Conservation (phyloP, 163 green algal species). For the Chlorella variabilis region DNA sequence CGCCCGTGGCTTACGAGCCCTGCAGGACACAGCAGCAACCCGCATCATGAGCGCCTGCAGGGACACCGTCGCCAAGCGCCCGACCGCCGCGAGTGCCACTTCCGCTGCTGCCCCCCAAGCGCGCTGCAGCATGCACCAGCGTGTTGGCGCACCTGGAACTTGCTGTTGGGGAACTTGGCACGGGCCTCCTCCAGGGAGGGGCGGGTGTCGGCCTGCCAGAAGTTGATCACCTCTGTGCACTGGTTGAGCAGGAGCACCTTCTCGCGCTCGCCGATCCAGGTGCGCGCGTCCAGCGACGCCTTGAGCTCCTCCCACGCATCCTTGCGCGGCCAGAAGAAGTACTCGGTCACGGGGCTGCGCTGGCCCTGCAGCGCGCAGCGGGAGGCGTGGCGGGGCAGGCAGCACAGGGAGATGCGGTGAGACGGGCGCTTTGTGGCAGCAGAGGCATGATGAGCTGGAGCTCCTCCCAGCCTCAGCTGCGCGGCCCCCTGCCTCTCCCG, state of each 20-base stretch:
- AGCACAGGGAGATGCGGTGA: not conserved
- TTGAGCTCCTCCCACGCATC: constrained; percentile 96
- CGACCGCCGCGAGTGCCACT: no score
- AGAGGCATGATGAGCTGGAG: no score
- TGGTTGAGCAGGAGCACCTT: constrained; percentile 85
- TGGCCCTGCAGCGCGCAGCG: constrained; percentile 52
- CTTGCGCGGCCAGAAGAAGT: constrained; percentile 95
- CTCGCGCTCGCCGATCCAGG: constrained; percentile 84
- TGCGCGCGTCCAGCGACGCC: constrained; percentile 72
- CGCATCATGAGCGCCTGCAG: no score
- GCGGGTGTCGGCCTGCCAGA: constrained; percentile 87
- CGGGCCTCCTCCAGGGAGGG: constrained; percentile 74
- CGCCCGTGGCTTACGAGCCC: no score
- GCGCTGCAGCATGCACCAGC: not conserved
- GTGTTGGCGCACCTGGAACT: constrained; percentile 54
- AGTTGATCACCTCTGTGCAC: constrained; percentile 89
- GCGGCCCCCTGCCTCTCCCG: no score
- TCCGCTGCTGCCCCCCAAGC: no score
- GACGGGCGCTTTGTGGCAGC: no score
- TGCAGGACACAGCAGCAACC: no score
- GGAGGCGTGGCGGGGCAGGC: not conserved
- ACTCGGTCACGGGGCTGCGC: constrained; percentile 90
- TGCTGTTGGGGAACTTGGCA: constrained; percentile 76
- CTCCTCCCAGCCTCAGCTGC: no score
- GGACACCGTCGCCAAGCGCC: no score